phyloP scores from a whole-genome alignment of 73 alveolate species.

The Paraurostyla sp. region DNA sequence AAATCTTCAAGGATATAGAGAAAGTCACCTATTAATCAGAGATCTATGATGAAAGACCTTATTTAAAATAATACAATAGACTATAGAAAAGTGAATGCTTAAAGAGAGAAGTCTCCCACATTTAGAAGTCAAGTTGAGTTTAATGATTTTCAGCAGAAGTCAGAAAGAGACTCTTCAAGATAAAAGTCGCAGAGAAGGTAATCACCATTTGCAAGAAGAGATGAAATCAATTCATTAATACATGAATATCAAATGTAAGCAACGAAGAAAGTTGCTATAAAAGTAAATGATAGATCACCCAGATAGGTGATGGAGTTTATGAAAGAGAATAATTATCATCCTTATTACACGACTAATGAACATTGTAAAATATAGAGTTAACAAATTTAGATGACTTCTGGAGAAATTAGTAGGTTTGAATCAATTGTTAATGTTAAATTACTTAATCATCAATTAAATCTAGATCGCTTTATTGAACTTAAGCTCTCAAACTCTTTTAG shows the following conservation, averaged over 20 bases:
- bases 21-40: not conserved
- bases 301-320: not conserved
- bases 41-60: not conserved
- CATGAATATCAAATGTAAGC: not conserved
- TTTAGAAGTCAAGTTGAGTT: not conserved
- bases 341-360: not conserved
- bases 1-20: not conserved
- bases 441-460: slow-evolving; percentile 23
- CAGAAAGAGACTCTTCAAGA: not conserved
- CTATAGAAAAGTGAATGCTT: not conserved
- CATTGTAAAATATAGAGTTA: not conserved
- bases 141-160: not conserved
- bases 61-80: not conserved
- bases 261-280: not conserved
- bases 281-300: not conserved
- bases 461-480: not conserved
- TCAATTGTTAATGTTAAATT: not conserved
- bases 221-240: not conserved
- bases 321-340: slow-evolving; percentile 8
- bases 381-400: not conserved
- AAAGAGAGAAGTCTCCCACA: not conserved
- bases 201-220: slow-evolving; percentile 4
- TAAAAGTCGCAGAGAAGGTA: not conserved
- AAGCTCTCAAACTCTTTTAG: not conserved
- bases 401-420: not conserved